A percentile compares a stretch with the other conserved stretches of the same genome.
These are phyloP conservation scores for Rehmannia glutinosa DNA, from an alignment of 257 asterid species.

Conservation along the genomic window DNA sequence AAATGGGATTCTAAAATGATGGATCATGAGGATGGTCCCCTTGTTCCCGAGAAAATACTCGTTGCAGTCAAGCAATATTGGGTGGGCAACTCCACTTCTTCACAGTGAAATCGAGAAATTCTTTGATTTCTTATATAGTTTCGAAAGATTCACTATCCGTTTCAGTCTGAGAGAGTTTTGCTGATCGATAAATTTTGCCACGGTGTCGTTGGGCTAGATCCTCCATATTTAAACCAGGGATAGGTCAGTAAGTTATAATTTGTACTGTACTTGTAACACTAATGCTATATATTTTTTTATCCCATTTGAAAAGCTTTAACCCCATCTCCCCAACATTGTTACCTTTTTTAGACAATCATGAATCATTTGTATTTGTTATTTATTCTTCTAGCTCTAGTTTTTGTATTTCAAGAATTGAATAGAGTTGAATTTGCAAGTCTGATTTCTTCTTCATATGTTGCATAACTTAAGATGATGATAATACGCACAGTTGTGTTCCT, in stretches of 20 bases:
- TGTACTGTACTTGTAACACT: slow-evolving; percentile 28
- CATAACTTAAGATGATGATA: background rate
- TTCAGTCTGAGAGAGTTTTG: slow-evolving; percentile 1
- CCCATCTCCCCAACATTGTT: background rate
- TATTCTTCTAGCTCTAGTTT: slow-evolving; percentile 9
- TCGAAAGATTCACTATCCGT: slow-evolving; percentile 14
- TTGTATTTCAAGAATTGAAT: background rate
- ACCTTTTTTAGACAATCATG: background rate
- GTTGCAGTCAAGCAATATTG: slow-evolving; percentile 88
- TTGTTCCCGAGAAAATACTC: slow-evolving; percentile 74
- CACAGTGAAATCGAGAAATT: slow-evolving; percentile 32
- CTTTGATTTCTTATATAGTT: background rate
- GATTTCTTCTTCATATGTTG: background rate
- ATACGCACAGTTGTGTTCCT: background rate
- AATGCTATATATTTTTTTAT: slow-evolving; percentile 5
- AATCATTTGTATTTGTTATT: slow-evolving; percentile 1
- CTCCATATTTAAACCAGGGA: slow-evolving; percentile 7
- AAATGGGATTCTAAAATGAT: slow-evolving; percentile 73
- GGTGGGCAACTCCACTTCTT: slow-evolving; percentile 78
- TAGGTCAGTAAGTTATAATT: slow-evolving; percentile 23
- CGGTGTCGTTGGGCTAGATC: background rate
- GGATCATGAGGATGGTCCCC: slow-evolving; percentile 97
- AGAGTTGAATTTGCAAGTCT: background rate
- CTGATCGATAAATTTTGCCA: slow-evolving; percentile 18
- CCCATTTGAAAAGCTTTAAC: background rate